Evolutionary conservation across 345 rosid species (phyloP).

Genomic region (Erodium maritimum): DNA sequence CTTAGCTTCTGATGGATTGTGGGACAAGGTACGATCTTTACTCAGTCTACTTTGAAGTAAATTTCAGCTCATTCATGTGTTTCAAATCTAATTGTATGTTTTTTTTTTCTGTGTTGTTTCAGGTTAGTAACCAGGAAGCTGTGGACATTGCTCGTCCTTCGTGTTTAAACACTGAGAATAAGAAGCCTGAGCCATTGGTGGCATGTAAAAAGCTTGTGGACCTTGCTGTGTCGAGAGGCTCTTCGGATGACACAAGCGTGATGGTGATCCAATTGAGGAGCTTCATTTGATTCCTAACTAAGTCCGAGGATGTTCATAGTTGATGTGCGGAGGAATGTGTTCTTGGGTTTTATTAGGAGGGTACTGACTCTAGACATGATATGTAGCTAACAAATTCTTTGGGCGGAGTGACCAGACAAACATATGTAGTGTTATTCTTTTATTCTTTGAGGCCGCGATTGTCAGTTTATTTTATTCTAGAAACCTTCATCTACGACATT

Average conservation of each 20-base stretch:
- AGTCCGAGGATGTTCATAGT: too few relatives aligned
- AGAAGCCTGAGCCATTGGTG: slow-evolving; percentile 26
- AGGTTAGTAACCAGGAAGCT: slow-evolving; percentile 91
- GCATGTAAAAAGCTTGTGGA: slow-evolving; percentile 79
- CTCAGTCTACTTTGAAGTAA: too few relatives aligned
- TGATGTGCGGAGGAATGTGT: too few relatives aligned
- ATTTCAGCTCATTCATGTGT: too few relatives aligned
- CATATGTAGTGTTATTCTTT: too few relatives aligned
- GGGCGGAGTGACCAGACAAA: too few relatives aligned
- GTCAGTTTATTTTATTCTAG: too few relatives aligned
- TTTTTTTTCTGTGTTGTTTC: slow-evolving; percentile 6
- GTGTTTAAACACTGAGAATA: slow-evolving; percentile 21
- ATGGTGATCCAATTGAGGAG: slow-evolving; percentile 46
- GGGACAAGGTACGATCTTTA: slow-evolving; percentile 84
- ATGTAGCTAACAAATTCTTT: too few relatives aligned
- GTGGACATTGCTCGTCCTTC: slow-evolving; percentile 56
- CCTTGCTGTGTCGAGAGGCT: slow-evolving; percentile 56
- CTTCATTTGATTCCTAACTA: slow-evolving; percentile 13
- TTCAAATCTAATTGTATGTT: background rate
- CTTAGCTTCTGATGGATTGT: slow-evolving; percentile 92
- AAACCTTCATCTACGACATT: too few relatives aligned
- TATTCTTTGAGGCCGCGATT: too few relatives aligned
- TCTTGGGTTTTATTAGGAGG: too few relatives aligned
- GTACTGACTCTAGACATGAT: too few relatives aligned
- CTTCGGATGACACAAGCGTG: slow-evolving; percentile 63